These are phyloP conservation scores for Solanum okadae DNA, from an alignment of 257 asterid genomes.

Conservation along the genomic window DNA sequence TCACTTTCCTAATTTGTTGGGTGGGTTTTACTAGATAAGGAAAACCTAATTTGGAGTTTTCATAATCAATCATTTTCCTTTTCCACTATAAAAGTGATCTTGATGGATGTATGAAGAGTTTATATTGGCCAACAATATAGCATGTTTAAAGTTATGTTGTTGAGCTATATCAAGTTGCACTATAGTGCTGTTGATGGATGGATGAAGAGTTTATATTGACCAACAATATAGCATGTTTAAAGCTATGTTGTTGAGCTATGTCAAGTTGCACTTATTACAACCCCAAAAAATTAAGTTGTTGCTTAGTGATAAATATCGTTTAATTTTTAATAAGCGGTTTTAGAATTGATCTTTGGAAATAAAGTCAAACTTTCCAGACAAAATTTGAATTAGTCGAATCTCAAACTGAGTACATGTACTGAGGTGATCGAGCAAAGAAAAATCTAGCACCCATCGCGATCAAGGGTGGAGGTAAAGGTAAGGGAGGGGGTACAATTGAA, in stretches of 20 bases:
- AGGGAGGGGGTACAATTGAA: background rate
- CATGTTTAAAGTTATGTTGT: background rate
- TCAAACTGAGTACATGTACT: background rate
- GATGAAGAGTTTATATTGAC: background rate
- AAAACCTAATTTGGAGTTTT: background rate
- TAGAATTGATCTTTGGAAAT: background rate
- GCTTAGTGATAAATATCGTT: background rate
- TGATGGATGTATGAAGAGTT: background rate
- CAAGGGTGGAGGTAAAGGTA: background rate
- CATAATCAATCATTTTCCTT: background rate
- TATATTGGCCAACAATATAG: background rate
- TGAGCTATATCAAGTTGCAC: background rate
- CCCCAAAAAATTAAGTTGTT: background rate
- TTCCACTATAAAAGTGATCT: background rate
- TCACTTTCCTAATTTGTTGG: background rate
- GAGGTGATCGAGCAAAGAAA: background rate
- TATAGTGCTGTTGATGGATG: background rate
- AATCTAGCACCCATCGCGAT: background rate
- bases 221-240: background rate
- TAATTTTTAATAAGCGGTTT: background rate
- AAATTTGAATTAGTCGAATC: background rate
- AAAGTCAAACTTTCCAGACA: background rate
- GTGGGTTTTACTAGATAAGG: background rate
- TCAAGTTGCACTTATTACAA: background rate
- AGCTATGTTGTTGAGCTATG: background rate